These are phyloP conservation scores for Euphorbia lathyris DNA, from an alignment of 345 rosid genomes.

Conservation along the genomic window DNA sequence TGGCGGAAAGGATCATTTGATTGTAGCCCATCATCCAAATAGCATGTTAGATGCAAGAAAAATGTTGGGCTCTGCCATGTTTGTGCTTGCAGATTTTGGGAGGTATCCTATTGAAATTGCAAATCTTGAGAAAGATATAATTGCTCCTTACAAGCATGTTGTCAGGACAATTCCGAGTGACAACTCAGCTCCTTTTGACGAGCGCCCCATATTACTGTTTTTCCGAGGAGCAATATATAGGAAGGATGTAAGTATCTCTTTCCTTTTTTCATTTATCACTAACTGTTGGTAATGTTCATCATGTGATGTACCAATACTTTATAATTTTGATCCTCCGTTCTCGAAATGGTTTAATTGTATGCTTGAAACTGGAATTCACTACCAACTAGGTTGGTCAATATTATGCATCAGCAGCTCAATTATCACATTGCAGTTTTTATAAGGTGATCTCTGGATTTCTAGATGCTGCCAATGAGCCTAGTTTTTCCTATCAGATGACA, in stretches of 20 bases:
- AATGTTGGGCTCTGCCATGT: constrained; percentile 71
- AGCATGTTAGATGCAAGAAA: constrained; percentile 41
- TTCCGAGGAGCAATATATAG: constrained; percentile 92
- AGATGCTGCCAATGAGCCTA: background rate
- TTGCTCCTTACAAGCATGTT: constrained; percentile 86
- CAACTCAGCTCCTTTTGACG: constrained; percentile 58
- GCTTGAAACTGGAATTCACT: background rate
- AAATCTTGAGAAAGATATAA: constrained; percentile 67
- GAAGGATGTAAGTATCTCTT: constrained; percentile 68
- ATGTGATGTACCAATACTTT: background rate
- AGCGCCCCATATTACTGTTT: constrained; percentile 63
- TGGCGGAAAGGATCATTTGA: constrained; percentile 29
- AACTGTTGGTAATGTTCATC: constrained; percentile 9
- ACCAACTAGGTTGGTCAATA: background rate
- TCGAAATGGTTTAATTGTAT: constrained; percentile 3
- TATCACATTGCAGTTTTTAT: background rate
- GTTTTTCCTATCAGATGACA: background rate
- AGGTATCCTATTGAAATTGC: constrained; percentile 70
- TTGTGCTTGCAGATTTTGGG: constrained; percentile 93
- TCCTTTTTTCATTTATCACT: background rate
- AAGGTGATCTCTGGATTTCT: background rate
- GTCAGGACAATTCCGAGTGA: constrained; percentile 48
- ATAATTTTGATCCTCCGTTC: background rate
- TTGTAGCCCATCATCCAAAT: constrained; percentile 74
- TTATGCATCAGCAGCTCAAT: background rate